Conservation (phyloP, 2,329 filamentous ascomycete species). For the Chrysosporium keratinophilum region DNA sequence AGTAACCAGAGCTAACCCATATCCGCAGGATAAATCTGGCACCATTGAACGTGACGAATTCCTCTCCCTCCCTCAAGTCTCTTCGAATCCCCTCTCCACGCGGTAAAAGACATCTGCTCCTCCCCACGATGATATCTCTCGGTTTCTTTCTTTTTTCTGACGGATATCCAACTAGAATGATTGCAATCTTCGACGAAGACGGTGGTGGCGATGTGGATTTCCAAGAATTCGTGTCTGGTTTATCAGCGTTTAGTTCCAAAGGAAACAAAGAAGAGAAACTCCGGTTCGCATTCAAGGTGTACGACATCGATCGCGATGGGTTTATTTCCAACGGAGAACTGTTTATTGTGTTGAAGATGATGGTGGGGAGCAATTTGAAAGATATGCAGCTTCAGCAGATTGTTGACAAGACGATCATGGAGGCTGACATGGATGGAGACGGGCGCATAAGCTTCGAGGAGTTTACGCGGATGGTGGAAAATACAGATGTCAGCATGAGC, state of each 20-base stretch:
- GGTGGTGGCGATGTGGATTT: constrained; percentile 97
- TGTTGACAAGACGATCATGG: constrained; percentile 99
- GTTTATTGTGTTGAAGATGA: constrained; percentile 99
- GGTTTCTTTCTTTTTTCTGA: background rate
- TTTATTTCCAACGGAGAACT: constrained; percentile 98
- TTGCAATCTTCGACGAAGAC: constrained; percentile 98
- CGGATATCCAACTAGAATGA: constrained; percentile 56
- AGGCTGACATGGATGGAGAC: constrained; percentile 89
- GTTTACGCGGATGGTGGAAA: constrained; percentile 98
- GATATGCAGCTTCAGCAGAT: constrained; percentile 98
- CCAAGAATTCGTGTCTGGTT: constrained; percentile 91
- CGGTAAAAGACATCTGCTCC: constrained; percentile 46
- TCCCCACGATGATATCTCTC: background rate
- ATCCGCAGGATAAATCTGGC: constrained; percentile 79
- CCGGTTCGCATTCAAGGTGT: constrained; percentile 96
- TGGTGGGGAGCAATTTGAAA: constrained; percentile 98
- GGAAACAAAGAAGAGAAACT: constrained; percentile 99
- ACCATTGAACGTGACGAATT: constrained; percentile 99
- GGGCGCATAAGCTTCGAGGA: constrained; percentile 99
- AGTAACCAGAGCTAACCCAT: background rate
- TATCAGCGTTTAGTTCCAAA: constrained; percentile 93
- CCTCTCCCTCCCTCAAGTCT: constrained; percentile 91
- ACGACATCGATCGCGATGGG: constrained; percentile 97
- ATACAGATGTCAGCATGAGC: constrained; percentile 62
- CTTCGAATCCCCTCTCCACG: constrained; percentile 92